phyloP scores from a whole-genome alignment of 2,329 filamentous ascomycete species.

The Ambrosiella cleistominuta region DNA sequence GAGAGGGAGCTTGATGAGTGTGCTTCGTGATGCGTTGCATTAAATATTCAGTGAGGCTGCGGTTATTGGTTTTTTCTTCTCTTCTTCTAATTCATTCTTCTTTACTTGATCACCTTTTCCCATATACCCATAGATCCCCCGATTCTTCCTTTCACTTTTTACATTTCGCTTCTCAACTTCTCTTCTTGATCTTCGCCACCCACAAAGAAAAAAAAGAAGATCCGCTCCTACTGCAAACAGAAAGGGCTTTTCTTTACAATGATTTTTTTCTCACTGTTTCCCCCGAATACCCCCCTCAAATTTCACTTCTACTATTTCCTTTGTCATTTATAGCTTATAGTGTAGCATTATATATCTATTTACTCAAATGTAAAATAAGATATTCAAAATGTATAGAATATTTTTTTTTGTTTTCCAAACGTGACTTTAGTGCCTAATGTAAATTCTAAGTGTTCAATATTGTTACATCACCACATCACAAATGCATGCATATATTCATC shows the following conservation, averaged over 20 bases:
- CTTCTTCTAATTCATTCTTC: neutral
- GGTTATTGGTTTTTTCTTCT: conserved; percentile 1
- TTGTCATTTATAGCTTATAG: conserved; percentile 4
- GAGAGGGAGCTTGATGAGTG: conserved; percentile 37
- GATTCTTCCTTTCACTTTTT: neutral
- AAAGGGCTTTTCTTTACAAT: no score
- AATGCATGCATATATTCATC: no score
- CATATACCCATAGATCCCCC: neutral
- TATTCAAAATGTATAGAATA: no score
- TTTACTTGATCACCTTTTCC: neutral
- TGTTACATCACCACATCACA: no score
- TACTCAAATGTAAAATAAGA: neutral
- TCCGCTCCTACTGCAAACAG: no score
- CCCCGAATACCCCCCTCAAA: neutral
- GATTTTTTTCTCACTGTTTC: neutral
- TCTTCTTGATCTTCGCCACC: neutral
- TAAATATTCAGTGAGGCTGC: conserved; percentile 22
- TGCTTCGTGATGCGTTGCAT: conserved; percentile 41
- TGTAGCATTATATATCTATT: neutral
- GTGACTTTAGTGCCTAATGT: no score
- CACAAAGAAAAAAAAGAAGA: no score
- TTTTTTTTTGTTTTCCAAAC: no score
- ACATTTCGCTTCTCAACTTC: neutral
- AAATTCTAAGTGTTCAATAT: no score
- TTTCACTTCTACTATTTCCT: conserved; percentile 3